Percentiles rank a stretch among this genome's conserved stretches.
These are phyloP conservation scores for Vickermania ingenoplastis DNA, from an alignment of 208 protist species.

Conservation along the genomic window DNA sequence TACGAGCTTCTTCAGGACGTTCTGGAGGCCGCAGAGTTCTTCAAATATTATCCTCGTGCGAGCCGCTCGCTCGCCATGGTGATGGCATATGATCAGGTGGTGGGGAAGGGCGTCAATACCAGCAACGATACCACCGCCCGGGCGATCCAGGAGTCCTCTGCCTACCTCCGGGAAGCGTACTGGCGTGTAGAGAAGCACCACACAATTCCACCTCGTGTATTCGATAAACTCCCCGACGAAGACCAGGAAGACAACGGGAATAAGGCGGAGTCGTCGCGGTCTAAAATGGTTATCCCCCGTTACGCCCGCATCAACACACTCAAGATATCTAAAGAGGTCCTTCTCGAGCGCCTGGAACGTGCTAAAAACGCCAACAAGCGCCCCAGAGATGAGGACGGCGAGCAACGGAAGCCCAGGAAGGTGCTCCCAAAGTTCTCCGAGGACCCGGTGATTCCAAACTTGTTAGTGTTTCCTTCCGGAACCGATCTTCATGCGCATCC, in stretches of 20 bases:
- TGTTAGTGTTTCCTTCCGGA: constrained; percentile 79
- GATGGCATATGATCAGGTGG: constrained; percentile 81
- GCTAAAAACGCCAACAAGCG: constrained; percentile 22
- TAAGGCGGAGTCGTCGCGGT: not conserved
- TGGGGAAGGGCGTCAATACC: constrained; percentile 84
- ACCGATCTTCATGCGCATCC: constrained; percentile 84
- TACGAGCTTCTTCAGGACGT: constrained; percentile 84
- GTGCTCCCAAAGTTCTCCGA: constrained; percentile 42
- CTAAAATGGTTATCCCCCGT: constrained; percentile 32
- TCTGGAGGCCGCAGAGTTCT: constrained; percentile 70
- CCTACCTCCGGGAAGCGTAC: constrained; percentile 77
- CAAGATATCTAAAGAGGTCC: constrained; percentile 57
- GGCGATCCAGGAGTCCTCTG: constrained; percentile 49
- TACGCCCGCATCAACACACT: constrained; percentile 87
- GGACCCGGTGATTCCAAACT: constrained; percentile 58
- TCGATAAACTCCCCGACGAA: not conserved
- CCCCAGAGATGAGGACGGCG: not conserved
- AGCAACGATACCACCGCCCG: constrained; percentile 70
- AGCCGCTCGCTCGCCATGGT: constrained; percentile 63
- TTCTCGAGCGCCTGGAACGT: constrained; percentile 49
- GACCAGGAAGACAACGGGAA: not conserved
- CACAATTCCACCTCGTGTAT: constrained; percentile 39
- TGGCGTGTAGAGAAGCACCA: constrained; percentile 73
- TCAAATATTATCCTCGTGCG: constrained; percentile 71
- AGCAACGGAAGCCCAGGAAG: not conserved